Evolutionary conservation across 2,329 filamentous ascomycete species (phyloP).

Genomic region (Tolypocladium inflatum): DNA sequence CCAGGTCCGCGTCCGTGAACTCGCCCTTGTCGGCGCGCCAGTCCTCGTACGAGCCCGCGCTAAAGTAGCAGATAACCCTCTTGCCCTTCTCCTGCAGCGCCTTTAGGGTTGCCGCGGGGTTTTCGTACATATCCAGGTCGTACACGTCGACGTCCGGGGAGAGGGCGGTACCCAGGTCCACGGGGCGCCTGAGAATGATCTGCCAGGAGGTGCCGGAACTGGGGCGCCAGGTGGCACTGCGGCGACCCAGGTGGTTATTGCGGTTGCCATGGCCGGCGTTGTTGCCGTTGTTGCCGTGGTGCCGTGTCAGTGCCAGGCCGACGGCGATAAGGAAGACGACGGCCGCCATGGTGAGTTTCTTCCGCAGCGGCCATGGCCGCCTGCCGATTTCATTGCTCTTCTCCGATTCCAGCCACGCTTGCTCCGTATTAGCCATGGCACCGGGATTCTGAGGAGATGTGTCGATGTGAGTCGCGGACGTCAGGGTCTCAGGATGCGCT

Average conservation of each 20-base stretch:
- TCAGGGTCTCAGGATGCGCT: too few species aligned
- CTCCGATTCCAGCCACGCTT: too few species aligned
- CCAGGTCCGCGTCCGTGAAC: constrained; percentile 47
- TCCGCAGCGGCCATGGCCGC: neutral
- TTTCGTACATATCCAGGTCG: constrained; percentile 48
- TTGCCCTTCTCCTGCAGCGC: constrained; percentile 46
- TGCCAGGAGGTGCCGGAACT: constrained; percentile 46
- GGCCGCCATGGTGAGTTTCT: constrained; percentile 18
- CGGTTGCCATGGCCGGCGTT: constrained; percentile 11
- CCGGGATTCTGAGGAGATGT: too few species aligned
- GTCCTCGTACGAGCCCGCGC: constrained; percentile 58
- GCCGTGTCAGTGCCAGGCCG: constrained; percentile 34
- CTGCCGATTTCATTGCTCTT: too few species aligned
- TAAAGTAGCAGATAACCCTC: constrained; percentile 68
- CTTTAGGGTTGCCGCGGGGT: constrained; percentile 29
- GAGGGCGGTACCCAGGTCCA: constrained; percentile 25
- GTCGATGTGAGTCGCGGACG: too few species aligned
- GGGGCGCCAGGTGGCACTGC: constrained; percentile 38
- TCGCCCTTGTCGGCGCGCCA: constrained; percentile 47
- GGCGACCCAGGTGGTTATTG: constrained; percentile 7
- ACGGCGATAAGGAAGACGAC: constrained; percentile 20
- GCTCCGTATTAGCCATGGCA: too few species aligned
- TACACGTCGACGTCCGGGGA: constrained; percentile 40
- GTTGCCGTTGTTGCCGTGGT: neutral
- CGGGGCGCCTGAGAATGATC: constrained; percentile 41